These are phyloP conservation scores for Nepenthes alata DNA, from an alignment of 179 eudicot species.

Conservation along the genomic window DNA sequence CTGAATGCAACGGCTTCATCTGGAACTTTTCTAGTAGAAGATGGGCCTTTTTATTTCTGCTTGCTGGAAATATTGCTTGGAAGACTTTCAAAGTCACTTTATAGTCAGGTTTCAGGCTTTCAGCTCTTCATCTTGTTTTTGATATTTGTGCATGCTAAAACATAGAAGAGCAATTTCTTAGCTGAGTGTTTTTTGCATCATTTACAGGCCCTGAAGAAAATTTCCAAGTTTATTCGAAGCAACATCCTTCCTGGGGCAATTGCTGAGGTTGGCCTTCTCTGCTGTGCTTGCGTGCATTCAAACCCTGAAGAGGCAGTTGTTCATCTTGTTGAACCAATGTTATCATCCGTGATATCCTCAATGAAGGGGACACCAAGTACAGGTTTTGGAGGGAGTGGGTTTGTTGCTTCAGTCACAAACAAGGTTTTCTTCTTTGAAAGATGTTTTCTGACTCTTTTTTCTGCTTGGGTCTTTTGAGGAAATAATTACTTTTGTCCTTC, in stretches of 20 bases:
- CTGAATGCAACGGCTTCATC: slow-evolving; percentile 49
- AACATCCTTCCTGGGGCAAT: slow-evolving; percentile 98
- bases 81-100: slow-evolving; percentile 78
- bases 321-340: slow-evolving; percentile 71
- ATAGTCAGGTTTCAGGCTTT: slow-evolving; percentile 53
- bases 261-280: slow-evolving; percentile 95
- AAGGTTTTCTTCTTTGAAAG: slow-evolving; percentile 39
- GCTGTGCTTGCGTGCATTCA: slow-evolving; percentile 92
- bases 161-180: neutral
- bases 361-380: slow-evolving; percentile 71
- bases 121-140: slow-evolving; percentile 3
- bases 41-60: slow-evolving; percentile 92
- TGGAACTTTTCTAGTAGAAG: slow-evolving; percentile 94
- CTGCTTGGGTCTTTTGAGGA: slow-evolving; percentile 3
- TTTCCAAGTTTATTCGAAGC: slow-evolving; percentile 75
- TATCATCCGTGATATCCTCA: slow-evolving; percentile 58
- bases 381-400: slow-evolving; percentile 58
- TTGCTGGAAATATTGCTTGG: slow-evolving; percentile 92
- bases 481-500: slow-evolving; percentile 7
- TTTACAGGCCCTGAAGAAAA: slow-evolving; percentile 76
- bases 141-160: neutral
- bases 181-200: neutral
- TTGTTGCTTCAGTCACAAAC: slow-evolving; percentile 26
- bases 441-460: slow-evolving; percentile 4
- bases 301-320: slow-evolving; percentile 67